Evolutionary conservation across 1,139 yeast genomes (phyloP), one percentile per base, ranked within the genome.

Genomic region (Yamadazyma triangularis): DNA sequence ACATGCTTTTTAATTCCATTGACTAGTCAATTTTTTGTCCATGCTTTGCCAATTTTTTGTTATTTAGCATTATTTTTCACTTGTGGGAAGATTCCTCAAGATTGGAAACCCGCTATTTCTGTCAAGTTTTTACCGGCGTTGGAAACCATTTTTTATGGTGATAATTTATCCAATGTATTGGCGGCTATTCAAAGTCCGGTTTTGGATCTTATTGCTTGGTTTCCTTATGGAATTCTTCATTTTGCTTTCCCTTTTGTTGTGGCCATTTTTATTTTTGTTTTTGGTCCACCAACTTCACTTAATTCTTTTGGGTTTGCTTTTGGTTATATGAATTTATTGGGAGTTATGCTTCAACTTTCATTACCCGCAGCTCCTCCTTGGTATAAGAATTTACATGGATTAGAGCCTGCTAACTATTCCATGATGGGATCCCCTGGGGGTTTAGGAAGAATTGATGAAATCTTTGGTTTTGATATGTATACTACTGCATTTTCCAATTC

Each of bases 301-400:
- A 78, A 95, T 40, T 79, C 88, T 4, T 93, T 82, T 58, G 96
- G 89, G 4, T 86, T 88, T 66, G 93, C 96, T 7, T 88, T 91
- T 61, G 99, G 99, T n/a, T 89, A 85, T 64, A 84, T 91, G 93
- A 91, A 89, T 59, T 64, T 88, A 45, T 53, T 77, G 29, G 98
- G 97, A 26, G 97, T 91, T 15, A 52, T 67, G 28, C 73, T 76
- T 36, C 98, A 91, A 61, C 72, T 87, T 42, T 44, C 78, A 18
- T 88, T 87, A 56, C 97, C 98, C 3, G 87, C 95, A 30, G 96
- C 98, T 38, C 95, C 99, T 21, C 99, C 99, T 22, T 91, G 99
- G 99, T 91, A 93, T 56, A 88, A 88, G 54, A 77, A 77, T 42
- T 59, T 80, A 31, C 80, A 91, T 53, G 96, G 96, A 1, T 70